These are phyloP conservation scores for Phanerochaete carnosa DNA, from an alignment of 768 basidiomycete species.

Conservation along the genomic window DNA sequence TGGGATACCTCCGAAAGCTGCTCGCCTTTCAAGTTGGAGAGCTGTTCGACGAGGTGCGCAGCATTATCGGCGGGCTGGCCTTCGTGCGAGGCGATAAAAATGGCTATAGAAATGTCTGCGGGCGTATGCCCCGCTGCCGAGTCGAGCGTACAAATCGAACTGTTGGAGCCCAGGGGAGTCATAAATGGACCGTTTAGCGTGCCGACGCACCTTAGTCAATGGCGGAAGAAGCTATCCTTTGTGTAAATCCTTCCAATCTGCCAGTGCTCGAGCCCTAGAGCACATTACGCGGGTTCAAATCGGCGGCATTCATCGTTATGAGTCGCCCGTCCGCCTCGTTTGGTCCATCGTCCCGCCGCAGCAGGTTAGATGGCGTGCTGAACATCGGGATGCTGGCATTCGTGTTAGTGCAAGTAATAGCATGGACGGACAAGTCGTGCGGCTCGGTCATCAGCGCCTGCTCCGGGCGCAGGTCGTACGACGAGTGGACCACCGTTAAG, in stretches of 20 bases:
- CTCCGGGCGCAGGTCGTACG: conserved; percentile 41
- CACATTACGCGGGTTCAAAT: too few species aligned
- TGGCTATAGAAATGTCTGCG: conserved; percentile 40
- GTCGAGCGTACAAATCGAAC: conserved; percentile 39
- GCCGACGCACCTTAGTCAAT: conserved; percentile 30
- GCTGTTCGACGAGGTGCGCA: conserved; percentile 40
- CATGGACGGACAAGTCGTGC: conserved; percentile 37
- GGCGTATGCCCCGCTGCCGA: conserved; percentile 34
- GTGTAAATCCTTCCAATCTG: conserved; percentile 45
- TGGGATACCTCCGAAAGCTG: conserved; percentile 31
- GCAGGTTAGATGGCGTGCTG: conserved; percentile 9
- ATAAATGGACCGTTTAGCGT: background rate
- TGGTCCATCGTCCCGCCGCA: conserved; percentile 11
- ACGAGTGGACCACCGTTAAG: conserved; percentile 37
- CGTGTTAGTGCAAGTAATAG: conserved; percentile 15
- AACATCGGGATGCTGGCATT: background rate
- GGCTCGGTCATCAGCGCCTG: conserved; percentile 48
- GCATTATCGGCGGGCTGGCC: conserved; percentile 51
- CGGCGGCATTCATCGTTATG: background rate
- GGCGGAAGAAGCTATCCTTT: conserved; percentile 40
- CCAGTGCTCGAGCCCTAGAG: conserved; percentile 46
- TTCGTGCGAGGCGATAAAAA: conserved; percentile 48
- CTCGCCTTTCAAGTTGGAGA: conserved; percentile 26
- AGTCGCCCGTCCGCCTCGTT: background rate
- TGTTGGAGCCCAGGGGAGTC: conserved; percentile 31